Evolutionary conservation across 352 stramenopile genomes (phyloP).

Genomic region (Sclerospora graminicola): DNA sequence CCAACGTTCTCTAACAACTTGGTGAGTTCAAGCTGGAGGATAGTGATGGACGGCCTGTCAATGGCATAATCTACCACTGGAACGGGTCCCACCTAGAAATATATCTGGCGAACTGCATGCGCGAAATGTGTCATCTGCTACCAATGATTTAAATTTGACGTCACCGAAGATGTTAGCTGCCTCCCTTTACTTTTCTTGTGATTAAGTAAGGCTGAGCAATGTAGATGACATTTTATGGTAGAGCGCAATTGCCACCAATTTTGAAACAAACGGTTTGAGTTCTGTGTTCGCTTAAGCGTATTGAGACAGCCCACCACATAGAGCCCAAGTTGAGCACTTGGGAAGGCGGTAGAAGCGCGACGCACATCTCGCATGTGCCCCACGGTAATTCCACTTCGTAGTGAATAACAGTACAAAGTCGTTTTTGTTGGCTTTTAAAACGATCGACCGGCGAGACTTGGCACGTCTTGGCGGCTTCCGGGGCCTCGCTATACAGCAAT

Average conservation of each 20-base stretch:
- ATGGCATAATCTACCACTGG: too few relatives aligned
- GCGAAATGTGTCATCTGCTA: too few relatives aligned
- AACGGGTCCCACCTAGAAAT: too few relatives aligned
- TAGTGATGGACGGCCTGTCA: too few relatives aligned
- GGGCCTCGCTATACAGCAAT: constrained; percentile 42
- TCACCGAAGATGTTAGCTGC: too few relatives aligned
- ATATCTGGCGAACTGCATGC: too few relatives aligned
- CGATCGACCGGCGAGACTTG: constrained; percentile 90
- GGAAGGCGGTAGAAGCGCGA: constrained; percentile 88
- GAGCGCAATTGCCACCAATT: constrained; percentile 22
- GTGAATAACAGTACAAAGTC: constrained; percentile 93
- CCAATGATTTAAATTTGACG: too few relatives aligned
- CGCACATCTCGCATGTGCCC: constrained; percentile 89
- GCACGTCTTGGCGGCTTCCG: constrained; percentile 11
- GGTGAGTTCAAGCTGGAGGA: too few relatives aligned
- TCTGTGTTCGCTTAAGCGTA: constrained; percentile 66
- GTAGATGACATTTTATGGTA: too few relatives aligned
- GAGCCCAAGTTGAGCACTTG: constrained; percentile 85
- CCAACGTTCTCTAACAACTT: too few relatives aligned
- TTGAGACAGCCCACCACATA: constrained; percentile 86
- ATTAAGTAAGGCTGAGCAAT: too few relatives aligned
- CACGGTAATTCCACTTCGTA: constrained; percentile 79
- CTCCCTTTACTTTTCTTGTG: too few relatives aligned
- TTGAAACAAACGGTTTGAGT: constrained; percentile 42
- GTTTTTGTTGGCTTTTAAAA: constrained; percentile 94